Base-by-base conservation (phyloP, 805 yeast species). In the Suhomyces pyralidae region DNA sequence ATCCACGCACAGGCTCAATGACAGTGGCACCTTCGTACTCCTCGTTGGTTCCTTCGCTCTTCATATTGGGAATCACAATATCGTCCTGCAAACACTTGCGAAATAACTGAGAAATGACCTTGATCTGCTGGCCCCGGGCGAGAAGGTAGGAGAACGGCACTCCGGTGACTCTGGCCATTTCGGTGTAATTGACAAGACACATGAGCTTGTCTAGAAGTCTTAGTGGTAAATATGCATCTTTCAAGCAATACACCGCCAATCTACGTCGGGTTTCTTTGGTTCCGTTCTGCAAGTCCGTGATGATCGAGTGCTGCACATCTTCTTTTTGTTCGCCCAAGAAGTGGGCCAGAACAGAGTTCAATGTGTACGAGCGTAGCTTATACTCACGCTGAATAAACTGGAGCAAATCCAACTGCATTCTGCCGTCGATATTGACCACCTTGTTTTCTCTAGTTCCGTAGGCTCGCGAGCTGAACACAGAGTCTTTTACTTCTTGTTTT, bases 21-120 rank as follows among this genome's bases (percentile, higher is more conserved):
- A 94, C 99, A 0, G 99, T 94, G 5, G 99, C 99, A 76, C 99
- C 99, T 69, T 94, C 99, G 66, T 94, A 94, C 65, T 91, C 98
- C 66, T 96, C 98, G 54, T 82, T 78, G 8, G 86, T 78, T 1
- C 96, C 97, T 61, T 85, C 90, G 54, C 84, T 81, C 60, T 81
- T 85, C 83, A 93, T 78, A 63, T 94, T 93, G 0, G 99, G 99
- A 40, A 94, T 86, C 3, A 94, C 92, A 50, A 93, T 83, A 58
- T 88, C 90, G 53, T 88, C 85, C 59, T 90, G 84, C 17, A 90
- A 73, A 66, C 99, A 96, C 69, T 94, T 96, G 60, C 99, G 80
- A 72, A 90, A 94, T 47, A 94, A 76, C 72, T 94, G 99, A 0
- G 98, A 92, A 48, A 94, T 84, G 63, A 94, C 99, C 69, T 94